A percentile compares a stretch with the other conserved stretches of the same genome.
These are phyloP conservation scores for Diaporthe ampelina DNA, from an alignment of 2,329 filamentous ascomycete species.

Conservation along the genomic window DNA sequence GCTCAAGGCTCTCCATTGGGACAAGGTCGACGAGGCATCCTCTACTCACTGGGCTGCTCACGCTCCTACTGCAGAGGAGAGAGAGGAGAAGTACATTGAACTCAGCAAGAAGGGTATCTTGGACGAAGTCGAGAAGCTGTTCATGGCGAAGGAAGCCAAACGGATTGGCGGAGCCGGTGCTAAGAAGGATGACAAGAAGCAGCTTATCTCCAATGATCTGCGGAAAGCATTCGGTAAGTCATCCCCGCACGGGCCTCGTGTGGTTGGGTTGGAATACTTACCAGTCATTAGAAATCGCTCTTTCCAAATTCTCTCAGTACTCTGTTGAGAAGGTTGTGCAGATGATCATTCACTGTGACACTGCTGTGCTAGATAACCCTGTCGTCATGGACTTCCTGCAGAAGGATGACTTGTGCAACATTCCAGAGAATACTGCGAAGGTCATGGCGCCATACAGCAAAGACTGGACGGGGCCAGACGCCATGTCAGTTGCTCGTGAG, in stretches of 20 bases:
- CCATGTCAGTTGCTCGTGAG: slow-evolving; percentile 82
- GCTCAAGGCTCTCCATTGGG: slow-evolving; percentile 99
- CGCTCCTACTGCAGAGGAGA: slow-evolving; percentile 85
- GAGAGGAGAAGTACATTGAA: slow-evolving; percentile 96
- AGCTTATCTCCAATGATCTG: slow-evolving; percentile 92
- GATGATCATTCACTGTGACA: slow-evolving; percentile 96
- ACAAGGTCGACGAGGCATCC: slow-evolving; percentile 94
- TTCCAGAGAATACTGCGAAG: slow-evolving; percentile 91
- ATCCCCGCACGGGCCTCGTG: background rate
- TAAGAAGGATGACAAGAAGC: slow-evolving; percentile 96
- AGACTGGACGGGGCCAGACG: slow-evolving; percentile 94
- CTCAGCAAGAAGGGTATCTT: slow-evolving; percentile 94
- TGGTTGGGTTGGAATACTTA: slow-evolving; percentile 49
- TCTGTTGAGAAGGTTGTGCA: slow-evolving; percentile 88
- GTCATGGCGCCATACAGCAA: slow-evolving; percentile 95
- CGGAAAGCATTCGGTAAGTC: slow-evolving; percentile 84
- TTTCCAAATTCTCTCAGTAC: slow-evolving; percentile 91
- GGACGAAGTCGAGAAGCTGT: slow-evolving; percentile 97
- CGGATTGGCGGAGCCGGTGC: slow-evolving; percentile 78
- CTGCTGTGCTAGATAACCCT: slow-evolving; percentile 86
- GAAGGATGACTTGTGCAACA: slow-evolving; percentile 91
- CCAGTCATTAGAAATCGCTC: slow-evolving; percentile 77
- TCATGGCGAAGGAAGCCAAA: slow-evolving; percentile 97
- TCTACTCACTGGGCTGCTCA: slow-evolving; percentile 94
- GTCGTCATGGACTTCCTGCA: slow-evolving; percentile 98